Evolutionary conservation across 2,329 filamentous ascomycete genomes (phyloP).

Genomic region (Pseudogymnoascus sp.): DNA sequence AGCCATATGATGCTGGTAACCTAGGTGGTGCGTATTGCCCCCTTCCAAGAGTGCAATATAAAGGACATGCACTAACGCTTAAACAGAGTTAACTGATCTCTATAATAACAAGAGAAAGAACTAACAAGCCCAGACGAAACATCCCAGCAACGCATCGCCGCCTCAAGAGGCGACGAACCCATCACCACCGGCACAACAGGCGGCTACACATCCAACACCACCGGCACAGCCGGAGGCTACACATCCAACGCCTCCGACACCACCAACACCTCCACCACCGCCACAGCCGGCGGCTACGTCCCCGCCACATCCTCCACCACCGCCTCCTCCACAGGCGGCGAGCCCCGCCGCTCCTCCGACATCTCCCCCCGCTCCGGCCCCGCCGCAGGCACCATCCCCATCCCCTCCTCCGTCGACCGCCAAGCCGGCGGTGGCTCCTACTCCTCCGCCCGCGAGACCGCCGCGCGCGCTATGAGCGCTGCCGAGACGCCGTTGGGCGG

Average conservation of each 20-base stretch:
- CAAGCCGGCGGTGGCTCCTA: slow-evolving; percentile 18
- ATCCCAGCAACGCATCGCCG: background rate
- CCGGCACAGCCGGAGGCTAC: slow-evolving; percentile 13
- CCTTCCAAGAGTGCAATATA: background rate
- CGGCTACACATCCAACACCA: slow-evolving; percentile 1
- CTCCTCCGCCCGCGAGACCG: background rate
- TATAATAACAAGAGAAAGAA: background rate
- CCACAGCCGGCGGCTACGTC: background rate
- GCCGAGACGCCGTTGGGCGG: background rate
- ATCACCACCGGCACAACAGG: slow-evolving; percentile 11
- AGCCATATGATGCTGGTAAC: slow-evolving; percentile 77
- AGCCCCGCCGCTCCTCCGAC: background rate
- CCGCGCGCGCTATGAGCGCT: background rate
- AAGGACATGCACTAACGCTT: background rate
- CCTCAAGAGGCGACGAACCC: background rate
- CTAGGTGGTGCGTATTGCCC: slow-evolving; percentile 42
- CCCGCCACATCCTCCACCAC: slow-evolving; percentile 12
- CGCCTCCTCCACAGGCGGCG: slow-evolving; percentile 11
- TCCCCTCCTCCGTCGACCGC: slow-evolving; percentile 19
- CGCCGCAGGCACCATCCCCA: slow-evolving; percentile 13
- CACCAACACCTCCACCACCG: slow-evolving; percentile 22
- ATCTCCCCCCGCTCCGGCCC: slow-evolving; percentile 11
- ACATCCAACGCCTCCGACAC: slow-evolving; percentile 15
- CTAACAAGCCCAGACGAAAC: background rate
- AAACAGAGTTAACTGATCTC: background rate